Base-by-base conservation (phyloP, 2,329 filamentous ascomycete species). In the Endoconidiophora laricicola region DNA sequence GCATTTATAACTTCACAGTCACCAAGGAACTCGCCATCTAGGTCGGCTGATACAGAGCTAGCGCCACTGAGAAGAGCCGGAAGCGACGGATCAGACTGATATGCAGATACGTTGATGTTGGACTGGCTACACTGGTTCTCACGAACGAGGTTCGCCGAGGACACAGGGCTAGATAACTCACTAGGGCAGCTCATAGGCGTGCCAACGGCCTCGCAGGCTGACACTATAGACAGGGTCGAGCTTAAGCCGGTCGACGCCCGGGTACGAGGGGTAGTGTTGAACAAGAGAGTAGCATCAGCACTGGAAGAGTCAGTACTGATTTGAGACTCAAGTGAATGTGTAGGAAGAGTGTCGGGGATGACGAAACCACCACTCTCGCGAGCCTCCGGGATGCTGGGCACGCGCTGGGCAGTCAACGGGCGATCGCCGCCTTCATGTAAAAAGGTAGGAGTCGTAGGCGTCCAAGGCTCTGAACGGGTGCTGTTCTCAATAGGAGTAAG, bases 81-180 rank as follows among this genome's bases (percentile, higher is more conserved):
- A 2, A 81, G 62, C 4, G 78, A 81, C 0, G 76, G 77, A 48
- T 81, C 77, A 2, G 77, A 81, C 50, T 74, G 74, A 59, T 78
- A 79, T 2, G 65, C 66, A 14, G 72, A 57, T 56, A 72, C 71
- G 6, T 69, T 65, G 4, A 71, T 70, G 3, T 33, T n/a, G n/a
- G 68, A 65, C 1, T 65, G 59, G 26, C 14, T 40, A 46, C 45
- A 51, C 41, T 53, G 44, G 20, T 39, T 29, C 37, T 48, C 48
- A 20, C 44, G 22, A 6, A 24, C 46, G 4, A 46, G 36, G n/a
- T 63, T 65, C 53, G 67, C 67, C 20, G 62, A 62, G 18, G 66
- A 68, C 4, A 70, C 61, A 3, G 73, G 72, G 54, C 72, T 74
- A 3, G 67, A 63, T 1, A 68, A 62, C 48, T 75, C 73, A 56